These are phyloP conservation scores for Kappamyces sp. DNA, from an alignment of 192 early-diverging fungal genomes.

Conservation along the genomic window DNA sequence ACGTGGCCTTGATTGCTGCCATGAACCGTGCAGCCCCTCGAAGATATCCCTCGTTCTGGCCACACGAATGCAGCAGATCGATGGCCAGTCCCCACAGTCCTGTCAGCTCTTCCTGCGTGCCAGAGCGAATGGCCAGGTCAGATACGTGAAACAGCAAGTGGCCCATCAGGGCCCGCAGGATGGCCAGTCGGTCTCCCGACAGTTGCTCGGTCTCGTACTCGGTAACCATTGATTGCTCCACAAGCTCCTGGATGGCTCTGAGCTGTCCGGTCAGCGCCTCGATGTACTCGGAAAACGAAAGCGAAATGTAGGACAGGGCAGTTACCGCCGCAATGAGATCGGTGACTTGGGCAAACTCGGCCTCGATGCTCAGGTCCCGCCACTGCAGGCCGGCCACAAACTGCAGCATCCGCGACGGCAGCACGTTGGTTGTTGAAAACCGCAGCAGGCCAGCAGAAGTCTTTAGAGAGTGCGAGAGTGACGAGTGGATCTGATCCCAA, in stretches of 20 bases:
- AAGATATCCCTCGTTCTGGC: constrained; percentile 1
- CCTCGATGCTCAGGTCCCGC: neutral
- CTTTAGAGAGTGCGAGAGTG: constrained; percentile 15
- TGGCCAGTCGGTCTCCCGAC: neutral
- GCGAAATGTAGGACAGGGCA: constrained; percentile 4
- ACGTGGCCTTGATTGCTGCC: neutral
- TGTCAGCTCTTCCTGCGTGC: neutral
- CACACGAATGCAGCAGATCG: constrained; percentile 2
- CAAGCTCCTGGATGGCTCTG: neutral
- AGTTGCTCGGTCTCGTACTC: neutral
- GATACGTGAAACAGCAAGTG: neutral
- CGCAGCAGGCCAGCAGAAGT: constrained; percentile 7
- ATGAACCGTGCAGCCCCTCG: neutral
- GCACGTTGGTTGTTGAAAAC: neutral
- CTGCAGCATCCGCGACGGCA: neutral
- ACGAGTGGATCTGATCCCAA: neutral
- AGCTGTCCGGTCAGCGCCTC: neutral
- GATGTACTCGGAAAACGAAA: constrained; percentile 3
- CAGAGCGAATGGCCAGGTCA: neutral
- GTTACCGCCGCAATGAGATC: neutral
- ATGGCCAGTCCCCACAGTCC: neutral
- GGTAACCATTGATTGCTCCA: neutral
- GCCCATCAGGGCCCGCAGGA: neutral
- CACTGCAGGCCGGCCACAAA: neutral
- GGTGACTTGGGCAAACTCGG: neutral